Evolutionary conservation across 257 asterid genomes (phyloP), one percentile per base, ranked within the genome.

Genomic region (Solanum clarkiae): DNA sequence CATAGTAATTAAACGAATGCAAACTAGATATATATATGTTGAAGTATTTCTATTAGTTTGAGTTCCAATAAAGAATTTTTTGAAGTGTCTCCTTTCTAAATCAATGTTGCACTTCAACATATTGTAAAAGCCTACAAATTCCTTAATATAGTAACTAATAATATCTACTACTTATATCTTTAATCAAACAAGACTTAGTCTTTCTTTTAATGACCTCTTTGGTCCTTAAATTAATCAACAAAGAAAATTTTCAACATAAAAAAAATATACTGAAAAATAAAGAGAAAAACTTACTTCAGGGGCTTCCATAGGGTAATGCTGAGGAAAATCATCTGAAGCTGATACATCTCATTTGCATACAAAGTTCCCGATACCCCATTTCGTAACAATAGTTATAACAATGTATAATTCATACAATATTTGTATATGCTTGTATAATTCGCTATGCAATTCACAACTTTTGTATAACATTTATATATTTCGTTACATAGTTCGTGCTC

Each of bases 261-360:
- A 9, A 55, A 57, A 26, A 26, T 1, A 26, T 26, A 26, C 29
- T 26, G 29, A 26, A 56, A 59, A 32, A 32, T 22, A 10, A 17
- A 15, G 14, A n/a, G 14, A 14, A 80, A 36, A 24, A 60, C 84
- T 79, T 65, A 90, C 93, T 90, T 91, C 92, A 9, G 92, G 93
- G 36, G 93, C 90, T 80, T 91, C 93, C 92, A 91, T 91, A 42
- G 93, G 93, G 66, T 91, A 91, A 89, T 91, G 91, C 80, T 89
- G 91, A 7, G 92, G 92, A 49, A 91, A 91, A 87, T 89, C 93
- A 68, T 92, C 87, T 91, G 92, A 65, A 91, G 91, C 84, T 89
- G 90, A 85, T 88, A 91, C 62, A 72, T 91, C 86, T 91, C 92
- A 74, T 88, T 85, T 17, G 86, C 88, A 68, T 91, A 91, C 79